Base-by-base conservation (phyloP, 371 early-diverging fungal genomes). In the Batkoa obscura region DNA sequence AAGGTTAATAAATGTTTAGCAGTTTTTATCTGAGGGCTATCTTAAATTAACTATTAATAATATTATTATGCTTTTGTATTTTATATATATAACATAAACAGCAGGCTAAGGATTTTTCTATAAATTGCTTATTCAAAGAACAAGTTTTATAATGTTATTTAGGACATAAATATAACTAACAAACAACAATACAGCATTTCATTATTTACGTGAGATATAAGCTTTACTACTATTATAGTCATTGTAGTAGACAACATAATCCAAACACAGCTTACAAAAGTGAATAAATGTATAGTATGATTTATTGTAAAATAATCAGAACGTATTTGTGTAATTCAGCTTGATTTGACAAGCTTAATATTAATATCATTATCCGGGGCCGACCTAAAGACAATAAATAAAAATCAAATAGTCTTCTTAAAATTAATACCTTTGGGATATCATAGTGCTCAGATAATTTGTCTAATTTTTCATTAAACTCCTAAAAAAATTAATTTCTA, bases 361-460 rank as follows among this genome's bases (percentile, higher is more conserved):
- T 13, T 5, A 48, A 33, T 31, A 48, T 12, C 23, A 48, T 48
- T 48, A 48, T 3, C 48, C 48, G 32, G 48, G 48, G 2, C 48
- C 48, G 13, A 48, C 48, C 48, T 48, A 48, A 30, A 48, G 32
- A 8, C 4, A 3, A 23, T 8, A 48, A 23, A n/a, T 6, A 31
- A 30, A 31, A n/a, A 30, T 30, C 17, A 48, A 32, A 8, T 30
- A 32, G 6, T 2, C 17, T 3, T 31, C 17, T 6, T 31, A 4
- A 3, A 30, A 48, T 3, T 30, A 3, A 3, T 48, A 48, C 48
- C 17, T 48, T 48, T 23, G 48, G 48, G 17, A 48, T 48, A 48
- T 48, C 48, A 13, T 48, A 48, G 31, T 48, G 48, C 32, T 48
- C 48, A 12, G 48, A 48, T 32, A 48, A 48, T 9, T 48, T 48